A percentile compares a stretch with the other conserved stretches of the same genome.
phyloP scores from a whole-genome alignment of 305 asterid species.

The Fraxinus latifolia region DNA sequence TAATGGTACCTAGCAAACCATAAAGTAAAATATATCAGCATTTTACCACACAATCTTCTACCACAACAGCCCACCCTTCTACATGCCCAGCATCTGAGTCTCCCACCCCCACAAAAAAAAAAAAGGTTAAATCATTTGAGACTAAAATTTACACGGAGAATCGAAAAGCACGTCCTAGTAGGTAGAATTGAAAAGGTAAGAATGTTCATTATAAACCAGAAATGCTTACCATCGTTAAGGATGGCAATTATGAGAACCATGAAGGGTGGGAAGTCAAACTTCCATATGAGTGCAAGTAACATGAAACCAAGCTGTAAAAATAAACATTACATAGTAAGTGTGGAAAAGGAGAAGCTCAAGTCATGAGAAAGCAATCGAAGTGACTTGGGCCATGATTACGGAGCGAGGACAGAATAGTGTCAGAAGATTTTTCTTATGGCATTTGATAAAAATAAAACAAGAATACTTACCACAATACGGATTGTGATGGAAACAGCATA shows the following conservation, averaged over 20 bases:
- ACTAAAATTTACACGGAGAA: not conserved
- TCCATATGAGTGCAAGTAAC: conserved; percentile 80
- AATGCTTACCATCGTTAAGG: conserved; percentile 61
- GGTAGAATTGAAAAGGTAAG: conserved; percentile 2
- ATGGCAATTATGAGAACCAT: conserved; percentile 85
- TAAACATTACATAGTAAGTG: conserved; percentile 24
- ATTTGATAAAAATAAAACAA: not conserved
- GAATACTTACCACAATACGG: conserved; percentile 74
- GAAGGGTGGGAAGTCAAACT: conserved; percentile 73
- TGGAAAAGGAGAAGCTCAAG: not conserved
- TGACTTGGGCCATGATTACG: not conserved
- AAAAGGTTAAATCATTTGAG: not conserved
- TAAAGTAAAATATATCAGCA: not conserved
- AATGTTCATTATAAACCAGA: not conserved
- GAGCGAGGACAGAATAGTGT: not conserved
- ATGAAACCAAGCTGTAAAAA: conserved; percentile 66
- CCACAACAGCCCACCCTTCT: conserved; percentile 1
- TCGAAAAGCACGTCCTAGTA: not conserved
- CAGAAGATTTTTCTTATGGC: not conserved
- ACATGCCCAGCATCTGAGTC: not conserved
- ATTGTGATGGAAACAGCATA: conserved; percentile 84
- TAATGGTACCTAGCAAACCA: conserved; percentile 58
- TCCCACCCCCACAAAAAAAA: not conserved
- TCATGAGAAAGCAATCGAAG: not conserved
- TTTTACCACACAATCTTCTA: not conserved